Evolutionary conservation across 495 filamentous ascomycete species (phyloP).

Genomic region (Talaromyces borbonicus): DNA sequence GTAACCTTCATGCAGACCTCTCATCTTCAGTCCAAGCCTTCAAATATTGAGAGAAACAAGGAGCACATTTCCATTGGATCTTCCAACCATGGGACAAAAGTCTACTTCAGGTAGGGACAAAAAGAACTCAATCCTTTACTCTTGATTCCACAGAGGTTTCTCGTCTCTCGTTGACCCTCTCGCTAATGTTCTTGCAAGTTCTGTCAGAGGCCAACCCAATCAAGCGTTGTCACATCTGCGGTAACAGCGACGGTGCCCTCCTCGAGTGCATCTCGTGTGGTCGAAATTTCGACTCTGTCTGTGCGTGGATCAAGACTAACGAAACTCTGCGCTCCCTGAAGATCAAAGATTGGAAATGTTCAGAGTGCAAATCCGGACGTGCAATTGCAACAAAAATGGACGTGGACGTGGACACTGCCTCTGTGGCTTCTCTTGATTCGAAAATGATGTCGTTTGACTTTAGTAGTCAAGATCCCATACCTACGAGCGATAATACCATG

Average conservation of each 20-base stretch:
- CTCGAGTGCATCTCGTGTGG: neutral
- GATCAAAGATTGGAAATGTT: neutral
- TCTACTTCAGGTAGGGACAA: neutral
- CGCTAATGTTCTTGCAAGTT: neutral
- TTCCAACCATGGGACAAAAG: neutral
- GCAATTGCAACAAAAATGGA: neutral
- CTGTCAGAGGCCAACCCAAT: neutral
- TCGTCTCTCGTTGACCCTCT: neutral
- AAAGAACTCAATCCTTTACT: neutral
- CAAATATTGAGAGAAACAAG: too few species aligned
- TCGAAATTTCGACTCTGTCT: neutral
- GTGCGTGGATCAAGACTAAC: neutral
- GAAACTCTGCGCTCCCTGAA: neutral
- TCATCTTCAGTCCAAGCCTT: too few species aligned
- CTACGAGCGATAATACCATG: neutral
- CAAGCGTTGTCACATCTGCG: conserved; percentile 2
- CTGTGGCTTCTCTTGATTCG: neutral
- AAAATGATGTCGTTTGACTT: neutral
- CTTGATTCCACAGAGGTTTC: neutral
- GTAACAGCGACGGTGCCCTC: neutral
- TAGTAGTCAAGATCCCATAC: neutral
- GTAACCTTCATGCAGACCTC: too few species aligned
- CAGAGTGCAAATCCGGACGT: neutral
- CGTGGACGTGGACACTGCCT: neutral
- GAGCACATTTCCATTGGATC: neutral